Evolutionary conservation across 2,329 filamentous ascomycete species (phyloP), one percentile per base, ranked within the genome.

Genomic region (Fusarium globosum): DNA sequence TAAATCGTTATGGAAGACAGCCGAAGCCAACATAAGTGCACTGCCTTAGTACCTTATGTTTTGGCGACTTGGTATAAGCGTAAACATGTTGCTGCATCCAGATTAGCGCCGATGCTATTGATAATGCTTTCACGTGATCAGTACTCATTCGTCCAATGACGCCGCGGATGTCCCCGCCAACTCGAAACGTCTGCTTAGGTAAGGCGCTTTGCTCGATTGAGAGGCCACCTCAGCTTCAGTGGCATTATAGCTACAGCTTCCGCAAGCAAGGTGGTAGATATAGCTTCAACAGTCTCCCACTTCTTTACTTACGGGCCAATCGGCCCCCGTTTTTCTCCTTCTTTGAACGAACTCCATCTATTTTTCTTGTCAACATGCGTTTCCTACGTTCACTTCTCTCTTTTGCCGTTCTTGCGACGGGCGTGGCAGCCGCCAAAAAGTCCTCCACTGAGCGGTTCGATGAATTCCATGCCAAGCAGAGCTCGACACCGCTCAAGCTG

Each of bases 401-500:
- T 46, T 84, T 89, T 66, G 84, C 92, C 79, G 85, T 94, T 74
- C 82, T 94, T 63, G 82, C 90, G 43, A 85, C 90, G 61, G 86
- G 88, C 65, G 86, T 87, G 64, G 81, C 92, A 45, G 90, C 89
- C 53, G 89, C 92, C 60, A 93, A 92, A 80, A 91, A 93, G 81
- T 85, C 90, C 55, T 79, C 87, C 18, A 74, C 82, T 59, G 90
- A 94, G 81, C 90, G 89, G 79, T 97, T 96, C 85, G 81, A 88
- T 72, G 87, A 90, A 67, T 96, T 91, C 84, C 90, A 92, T 80
- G 81, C 89, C 73, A 91, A 95, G 66, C 87, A 91, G 65, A 86
- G 87, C 48, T 88, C 89, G 8, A 83, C 88, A 33, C 92, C 95
- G 10, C 79, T 97, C 80, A 94, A 94, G 85, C 90, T 99, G 76